A percentile compares a stretch with the other conserved stretches of the same genome.
Evolutionary conservation across 2,329 filamentous ascomycete species (phyloP).

Genomic region (Fusarium setosum): DNA sequence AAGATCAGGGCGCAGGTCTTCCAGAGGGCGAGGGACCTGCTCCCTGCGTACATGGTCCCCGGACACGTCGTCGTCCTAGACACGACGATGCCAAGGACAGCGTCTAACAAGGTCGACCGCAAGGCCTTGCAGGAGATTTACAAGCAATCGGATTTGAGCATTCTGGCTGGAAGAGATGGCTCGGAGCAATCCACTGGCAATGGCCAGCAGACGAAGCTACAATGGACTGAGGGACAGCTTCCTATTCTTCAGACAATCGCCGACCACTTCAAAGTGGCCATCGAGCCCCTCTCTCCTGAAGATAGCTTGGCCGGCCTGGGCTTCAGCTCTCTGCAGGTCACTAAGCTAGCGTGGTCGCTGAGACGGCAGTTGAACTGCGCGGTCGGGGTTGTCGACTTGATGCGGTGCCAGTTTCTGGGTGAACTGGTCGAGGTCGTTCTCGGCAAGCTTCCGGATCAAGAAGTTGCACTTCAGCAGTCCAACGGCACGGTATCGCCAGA

Average conservation of each 20-base stretch:
- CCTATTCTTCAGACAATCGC: background rate
- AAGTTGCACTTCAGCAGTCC: background rate
- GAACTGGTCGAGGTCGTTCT: conserved; percentile 10
- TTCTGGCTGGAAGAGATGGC: background rate
- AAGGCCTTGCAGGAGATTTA: conserved; percentile 22
- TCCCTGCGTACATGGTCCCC: conserved; percentile 25
- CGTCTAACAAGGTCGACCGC: conserved; percentile 28
- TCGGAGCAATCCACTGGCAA: background rate
- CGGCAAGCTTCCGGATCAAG: background rate
- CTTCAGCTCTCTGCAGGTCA: conserved; percentile 25
- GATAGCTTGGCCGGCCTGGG: conserved; percentile 24
- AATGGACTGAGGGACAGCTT: conserved; percentile 1
- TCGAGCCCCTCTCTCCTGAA: background rate
- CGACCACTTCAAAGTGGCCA: conserved; percentile 13
- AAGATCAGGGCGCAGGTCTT: conserved; percentile 13
- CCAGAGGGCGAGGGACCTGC: conserved; percentile 9
- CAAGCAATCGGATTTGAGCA: background rate
- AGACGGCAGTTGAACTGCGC: conserved; percentile 10
- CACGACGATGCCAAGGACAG: conserved; percentile 22
- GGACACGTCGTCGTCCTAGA: conserved; percentile 24
- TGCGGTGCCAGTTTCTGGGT: conserved; percentile 8
- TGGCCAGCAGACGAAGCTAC: background rate
- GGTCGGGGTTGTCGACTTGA: conserved; percentile 22
- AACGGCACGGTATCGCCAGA: background rate
- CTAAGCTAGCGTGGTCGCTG: conserved; percentile 20